Evolutionary conservation across 2,329 filamentous ascomycete genomes (phyloP).

Genomic region (Harringtonia lauricola): DNA sequence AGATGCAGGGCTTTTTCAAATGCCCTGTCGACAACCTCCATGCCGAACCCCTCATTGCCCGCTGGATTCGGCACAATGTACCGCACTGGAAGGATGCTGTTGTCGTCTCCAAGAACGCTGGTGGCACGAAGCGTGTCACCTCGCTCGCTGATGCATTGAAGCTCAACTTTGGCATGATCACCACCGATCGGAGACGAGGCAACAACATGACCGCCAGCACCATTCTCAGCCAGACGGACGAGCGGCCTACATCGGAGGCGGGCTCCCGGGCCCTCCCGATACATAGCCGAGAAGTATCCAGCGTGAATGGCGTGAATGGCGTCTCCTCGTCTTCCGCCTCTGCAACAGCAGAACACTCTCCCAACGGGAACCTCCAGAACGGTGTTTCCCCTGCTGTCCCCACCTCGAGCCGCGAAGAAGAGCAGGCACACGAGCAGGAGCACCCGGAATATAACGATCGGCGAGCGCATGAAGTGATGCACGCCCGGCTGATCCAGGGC

Average conservation of each 20-base stretch:
- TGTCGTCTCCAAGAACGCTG: slow-evolving; percentile 95
- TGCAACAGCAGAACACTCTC: background rate
- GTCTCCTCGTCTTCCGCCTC: background rate
- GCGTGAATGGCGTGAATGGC: background rate
- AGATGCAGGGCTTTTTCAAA: slow-evolving; percentile 99
- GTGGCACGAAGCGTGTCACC: slow-evolving; percentile 93
- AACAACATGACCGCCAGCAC: slow-evolving; percentile 66
- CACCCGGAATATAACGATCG: slow-evolving; percentile 58
- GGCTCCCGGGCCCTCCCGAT: slow-evolving; percentile 11
- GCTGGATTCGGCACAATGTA: slow-evolving; percentile 89
- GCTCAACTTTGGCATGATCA: slow-evolving; percentile 95
- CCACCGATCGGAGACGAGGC: slow-evolving; percentile 62
- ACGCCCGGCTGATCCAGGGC: slow-evolving; percentile 81
- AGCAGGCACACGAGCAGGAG: background rate
- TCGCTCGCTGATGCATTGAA: slow-evolving; percentile 92
- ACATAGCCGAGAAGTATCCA: slow-evolving; percentile 3
- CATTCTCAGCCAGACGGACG: slow-evolving; percentile 60
- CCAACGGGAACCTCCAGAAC: background rate
- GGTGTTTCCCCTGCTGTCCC: background rate
- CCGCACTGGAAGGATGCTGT: slow-evolving; percentile 82
- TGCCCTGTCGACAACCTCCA: slow-evolving; percentile 96
- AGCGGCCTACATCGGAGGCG: slow-evolving; percentile 30
- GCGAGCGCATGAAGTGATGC: slow-evolving; percentile 79
- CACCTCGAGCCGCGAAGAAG: background rate
- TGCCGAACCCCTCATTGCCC: slow-evolving; percentile 86